These are phyloP conservation scores for Yarrowia galli DNA, from an alignment of 1,139 yeast genomes.

Conservation along the genomic window DNA sequence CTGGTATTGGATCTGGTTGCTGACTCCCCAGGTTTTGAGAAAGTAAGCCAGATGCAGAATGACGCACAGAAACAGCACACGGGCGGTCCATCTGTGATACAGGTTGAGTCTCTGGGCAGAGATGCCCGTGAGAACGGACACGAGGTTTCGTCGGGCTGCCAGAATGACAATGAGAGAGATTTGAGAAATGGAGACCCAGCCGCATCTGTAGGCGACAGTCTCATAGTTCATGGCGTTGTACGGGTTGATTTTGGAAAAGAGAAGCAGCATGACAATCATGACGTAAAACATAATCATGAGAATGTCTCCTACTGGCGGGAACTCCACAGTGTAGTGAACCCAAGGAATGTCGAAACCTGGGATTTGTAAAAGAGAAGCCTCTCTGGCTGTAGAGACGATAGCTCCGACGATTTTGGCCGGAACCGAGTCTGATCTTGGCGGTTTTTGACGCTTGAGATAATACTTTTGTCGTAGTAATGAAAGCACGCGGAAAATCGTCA, in stretches of 20 bases:
- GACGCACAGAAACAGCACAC: slow-evolving; percentile 42
- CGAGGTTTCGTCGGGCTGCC: slow-evolving; percentile 40
- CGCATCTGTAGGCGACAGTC: slow-evolving; percentile 41
- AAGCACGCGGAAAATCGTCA: slow-evolving; percentile 20
- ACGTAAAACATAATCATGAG: slow-evolving; percentile 39
- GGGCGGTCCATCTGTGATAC: slow-evolving; percentile 42
- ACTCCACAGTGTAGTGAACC: slow-evolving; percentile 27
- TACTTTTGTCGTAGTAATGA: slow-evolving; percentile 14
- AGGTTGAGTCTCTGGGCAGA: slow-evolving; percentile 41
- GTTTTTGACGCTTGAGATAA: background rate
- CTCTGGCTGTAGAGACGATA: slow-evolving; percentile 30
- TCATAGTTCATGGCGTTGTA: slow-evolving; percentile 39
- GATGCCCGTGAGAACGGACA: slow-evolving; percentile 41
- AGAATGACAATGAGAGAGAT: slow-evolving; percentile 42
- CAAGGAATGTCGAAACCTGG: slow-evolving; percentile 37
- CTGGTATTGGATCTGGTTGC: slow-evolving; percentile 23
- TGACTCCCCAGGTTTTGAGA: slow-evolving; percentile 36
- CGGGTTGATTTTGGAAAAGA: slow-evolving; percentile 41
- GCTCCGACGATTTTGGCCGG: slow-evolving; percentile 31
- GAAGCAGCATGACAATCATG: slow-evolving; percentile 40
- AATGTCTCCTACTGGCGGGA: slow-evolving; percentile 40
- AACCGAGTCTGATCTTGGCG: slow-evolving; percentile 17
- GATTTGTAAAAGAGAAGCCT: slow-evolving; percentile 14
- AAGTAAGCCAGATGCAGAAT: slow-evolving; percentile 41
- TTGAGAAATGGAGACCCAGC: slow-evolving; percentile 42